Percentiles rank a stretch among this genome's conserved stretches.
phyloP scores from a whole-genome alignment of 208 protist genomes.

The Crithidia thermophila region DNA sequence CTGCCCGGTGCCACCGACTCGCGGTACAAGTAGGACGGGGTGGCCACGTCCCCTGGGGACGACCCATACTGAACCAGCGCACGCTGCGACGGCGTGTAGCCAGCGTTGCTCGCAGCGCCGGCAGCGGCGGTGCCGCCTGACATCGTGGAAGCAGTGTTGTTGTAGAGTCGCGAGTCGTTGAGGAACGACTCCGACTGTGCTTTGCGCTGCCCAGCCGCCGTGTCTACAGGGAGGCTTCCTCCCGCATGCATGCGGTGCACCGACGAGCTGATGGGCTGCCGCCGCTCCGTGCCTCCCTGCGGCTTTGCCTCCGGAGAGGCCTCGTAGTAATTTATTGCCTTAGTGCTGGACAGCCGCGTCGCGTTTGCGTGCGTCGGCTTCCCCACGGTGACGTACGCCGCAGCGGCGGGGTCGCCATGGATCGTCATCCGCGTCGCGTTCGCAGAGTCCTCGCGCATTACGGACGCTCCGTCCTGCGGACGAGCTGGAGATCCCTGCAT shows the following conservation, averaged over 20 bases:
- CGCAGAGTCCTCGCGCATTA: neutral
- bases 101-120: conserved; percentile 35
- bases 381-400: neutral
- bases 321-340: neutral
- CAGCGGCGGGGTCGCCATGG: neutral
- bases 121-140: too few relatives aligned
- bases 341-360: neutral
- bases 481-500: conserved; percentile 15
- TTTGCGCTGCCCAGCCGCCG: conserved; percentile 4
- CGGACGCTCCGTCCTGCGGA: neutral
- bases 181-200: neutral
- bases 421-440: conserved; percentile 6
- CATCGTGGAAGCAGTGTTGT: neutral
- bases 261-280: conserved; percentile 1
- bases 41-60: conserved; percentile 1
- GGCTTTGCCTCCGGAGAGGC: conserved; percentile 9
- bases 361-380: neutral
- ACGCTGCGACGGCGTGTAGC: conserved; percentile 31
- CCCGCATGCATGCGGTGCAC: conserved; percentile 10
- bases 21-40: conserved; percentile 14
- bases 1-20: conserved; percentile 12
- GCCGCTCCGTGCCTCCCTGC: conserved; percentile 14
- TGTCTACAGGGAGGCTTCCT: neutral
- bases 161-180: conserved; percentile 15
- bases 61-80: conserved; percentile 35